Percentiles rank a stretch among this genome's conserved stretches.
Conservation (phyloP, 169 alveolate species). For the Cryptosporidium canis region DNA sequence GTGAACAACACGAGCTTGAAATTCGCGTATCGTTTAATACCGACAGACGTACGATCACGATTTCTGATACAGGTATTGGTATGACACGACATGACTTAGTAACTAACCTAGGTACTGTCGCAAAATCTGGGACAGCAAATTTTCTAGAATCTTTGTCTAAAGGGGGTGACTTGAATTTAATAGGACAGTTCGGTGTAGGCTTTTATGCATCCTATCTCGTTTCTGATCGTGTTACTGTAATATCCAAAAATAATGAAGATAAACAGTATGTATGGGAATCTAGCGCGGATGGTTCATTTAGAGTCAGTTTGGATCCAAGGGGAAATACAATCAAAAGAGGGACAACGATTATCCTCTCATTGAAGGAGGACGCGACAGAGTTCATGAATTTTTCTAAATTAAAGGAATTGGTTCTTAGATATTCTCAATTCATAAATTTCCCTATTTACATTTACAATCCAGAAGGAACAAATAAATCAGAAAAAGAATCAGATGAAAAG, state of each 20-base stretch:
- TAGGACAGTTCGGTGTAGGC: constrained; percentile 99
- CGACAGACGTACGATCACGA: constrained; percentile 92
- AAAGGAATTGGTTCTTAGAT: constrained; percentile 91
- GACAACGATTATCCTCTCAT: constrained; percentile 94
- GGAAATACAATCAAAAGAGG: constrained; percentile 98
- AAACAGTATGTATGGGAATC: constrained; percentile 98
- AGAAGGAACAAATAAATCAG: constrained; percentile 75
- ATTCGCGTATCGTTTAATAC: constrained; percentile 93
- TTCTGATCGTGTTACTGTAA: constrained; percentile 97
- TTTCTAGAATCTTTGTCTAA: constrained; percentile 96
- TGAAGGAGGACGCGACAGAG: constrained; percentile 98
- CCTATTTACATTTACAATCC: constrained; percentile 88
- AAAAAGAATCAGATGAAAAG: constrained; percentile 78
- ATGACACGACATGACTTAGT: constrained; percentile 98
- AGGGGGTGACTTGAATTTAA: constrained; percentile 93
- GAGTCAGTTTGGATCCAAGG: constrained; percentile 94
- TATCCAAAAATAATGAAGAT: constrained; percentile 90
- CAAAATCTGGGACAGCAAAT: constrained; percentile 99
- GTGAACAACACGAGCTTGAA: constrained; percentile 85
- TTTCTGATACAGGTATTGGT: constrained; percentile 98
- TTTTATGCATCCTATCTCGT: constrained; percentile 99
- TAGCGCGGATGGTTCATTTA: constrained; percentile 95
- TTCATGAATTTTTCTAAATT: constrained; percentile 92
- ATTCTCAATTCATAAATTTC: constrained; percentile 96
- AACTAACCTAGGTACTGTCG: constrained; percentile 98